These are phyloP conservation scores for Ophiostoma quercus DNA, from an alignment of 2,329 filamentous ascomycete genomes.

Conservation along the genomic window DNA sequence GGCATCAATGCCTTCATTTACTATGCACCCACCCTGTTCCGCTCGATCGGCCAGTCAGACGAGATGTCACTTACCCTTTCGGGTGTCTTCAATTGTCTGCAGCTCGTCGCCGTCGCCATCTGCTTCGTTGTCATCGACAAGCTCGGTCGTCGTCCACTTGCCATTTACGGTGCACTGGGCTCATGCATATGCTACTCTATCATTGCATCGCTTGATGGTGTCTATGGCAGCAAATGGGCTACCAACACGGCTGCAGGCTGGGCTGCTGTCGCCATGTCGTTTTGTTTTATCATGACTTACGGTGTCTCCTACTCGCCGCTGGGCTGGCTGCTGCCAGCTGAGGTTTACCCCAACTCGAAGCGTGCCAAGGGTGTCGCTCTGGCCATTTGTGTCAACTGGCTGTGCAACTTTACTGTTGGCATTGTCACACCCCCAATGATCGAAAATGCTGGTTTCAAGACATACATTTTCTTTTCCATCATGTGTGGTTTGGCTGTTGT, in stretches of 20 bases:
- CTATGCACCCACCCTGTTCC: slow-evolving; percentile 19
- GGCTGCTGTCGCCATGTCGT: neutral
- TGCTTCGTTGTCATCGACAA: slow-evolving; percentile 48
- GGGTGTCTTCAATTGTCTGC: slow-evolving; percentile 51
- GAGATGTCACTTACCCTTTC: slow-evolving; percentile 14
- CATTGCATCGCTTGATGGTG: neutral
- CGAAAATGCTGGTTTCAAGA: neutral
- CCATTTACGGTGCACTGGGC: slow-evolving; percentile 36
- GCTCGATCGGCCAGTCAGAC: slow-evolving; percentile 10
- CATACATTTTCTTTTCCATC: slow-evolving; percentile 24
- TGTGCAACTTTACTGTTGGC: neutral
- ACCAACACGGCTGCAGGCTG: neutral
- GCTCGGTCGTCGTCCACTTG: slow-evolving; percentile 53
- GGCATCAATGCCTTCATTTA: slow-evolving; percentile 22
- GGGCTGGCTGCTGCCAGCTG: neutral
- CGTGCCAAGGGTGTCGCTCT: neutral
- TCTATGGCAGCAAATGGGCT: neutral
- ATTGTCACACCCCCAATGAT: neutral
- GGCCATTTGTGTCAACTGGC: neutral
- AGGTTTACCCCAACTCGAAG: neutral
- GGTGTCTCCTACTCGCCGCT: neutral
- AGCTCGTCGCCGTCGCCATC: slow-evolving; percentile 54
- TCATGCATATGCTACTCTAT: neutral
- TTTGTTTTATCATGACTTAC: neutral
- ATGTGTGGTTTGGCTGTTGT: slow-evolving; percentile 15